Conservation (phyloP, 2,329 filamentous ascomycete genomes). For the Aspergillus hortae region DNA sequence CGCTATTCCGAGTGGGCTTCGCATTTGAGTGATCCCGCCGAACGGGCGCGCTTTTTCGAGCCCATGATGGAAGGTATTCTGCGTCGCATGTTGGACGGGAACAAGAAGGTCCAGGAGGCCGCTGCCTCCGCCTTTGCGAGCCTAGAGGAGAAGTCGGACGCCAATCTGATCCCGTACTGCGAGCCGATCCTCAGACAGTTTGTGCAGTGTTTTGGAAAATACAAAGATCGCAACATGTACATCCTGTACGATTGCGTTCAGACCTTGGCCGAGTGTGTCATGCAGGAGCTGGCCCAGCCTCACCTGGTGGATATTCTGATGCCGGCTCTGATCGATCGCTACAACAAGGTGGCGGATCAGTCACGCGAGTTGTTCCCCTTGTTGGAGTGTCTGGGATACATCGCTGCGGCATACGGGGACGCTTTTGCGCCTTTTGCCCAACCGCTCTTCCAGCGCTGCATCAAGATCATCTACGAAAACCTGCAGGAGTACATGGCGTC, state of each 20-base stretch:
- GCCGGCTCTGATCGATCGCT: conserved; percentile 85
- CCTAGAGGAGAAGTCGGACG: conserved; percentile 87
- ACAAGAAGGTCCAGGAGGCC: conserved; percentile 97
- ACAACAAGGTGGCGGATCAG: conserved; percentile 81
- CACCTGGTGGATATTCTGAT: conserved; percentile 83
- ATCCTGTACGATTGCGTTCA: conserved; percentile 98
- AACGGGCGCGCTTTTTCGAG: conserved; percentile 78
- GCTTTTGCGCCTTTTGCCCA: conserved; percentile 80
- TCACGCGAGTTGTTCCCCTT: conserved; percentile 92
- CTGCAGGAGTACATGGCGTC: conserved; percentile 75
- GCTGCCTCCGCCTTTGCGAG: conserved; percentile 94
- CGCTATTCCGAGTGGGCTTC: conserved; percentile 93
- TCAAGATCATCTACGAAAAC: conserved; percentile 87
- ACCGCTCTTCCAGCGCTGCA: conserved; percentile 82
- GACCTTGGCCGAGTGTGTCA: conserved; percentile 89
- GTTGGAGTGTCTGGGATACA: conserved; percentile 93
- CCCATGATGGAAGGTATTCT: conserved; percentile 97
- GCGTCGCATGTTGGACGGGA: conserved; percentile 89
- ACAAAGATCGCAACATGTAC: conserved; percentile 99
- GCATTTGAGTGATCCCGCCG: conserved; percentile 61
- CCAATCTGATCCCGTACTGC: conserved; percentile 77
- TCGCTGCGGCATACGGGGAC: conserved; percentile 78
- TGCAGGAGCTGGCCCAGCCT: conserved; percentile 72
- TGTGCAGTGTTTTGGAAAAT: conserved; percentile 84
- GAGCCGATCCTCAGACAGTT: conserved; percentile 88